A percentile compares a stretch with the other conserved stretches of the same genome.
These are phyloP conservation scores for Byssochlamys sp. DNA, from an alignment of 2,329 filamentous ascomycete species.

Conservation along the genomic window DNA sequence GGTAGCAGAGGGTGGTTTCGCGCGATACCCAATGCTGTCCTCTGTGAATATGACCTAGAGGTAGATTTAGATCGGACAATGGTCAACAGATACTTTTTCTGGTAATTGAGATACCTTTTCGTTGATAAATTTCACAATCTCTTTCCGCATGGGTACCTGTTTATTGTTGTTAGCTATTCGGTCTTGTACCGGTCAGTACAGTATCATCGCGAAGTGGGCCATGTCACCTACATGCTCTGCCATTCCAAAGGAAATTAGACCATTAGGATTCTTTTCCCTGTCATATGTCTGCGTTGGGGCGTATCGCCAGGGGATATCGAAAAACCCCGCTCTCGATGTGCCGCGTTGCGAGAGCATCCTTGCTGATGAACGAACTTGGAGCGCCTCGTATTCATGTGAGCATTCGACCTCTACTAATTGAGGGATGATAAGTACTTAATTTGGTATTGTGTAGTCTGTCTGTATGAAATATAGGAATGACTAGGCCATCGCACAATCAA, in stretches of 20 bases:
- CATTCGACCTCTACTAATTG: no score
- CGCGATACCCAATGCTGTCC: conserved; percentile 33
- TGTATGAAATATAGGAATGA: no score
- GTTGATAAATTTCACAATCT: conserved; percentile 31
- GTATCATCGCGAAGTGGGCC: not conserved
- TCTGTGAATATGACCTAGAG: conserved; percentile 21
- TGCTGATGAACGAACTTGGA: not conserved
- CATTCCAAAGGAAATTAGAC: conserved; percentile 26
- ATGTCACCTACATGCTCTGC: conserved; percentile 24
- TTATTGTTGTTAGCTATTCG: not conserved
- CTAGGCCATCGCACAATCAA: no score
- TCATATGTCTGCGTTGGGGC: conserved; percentile 17
- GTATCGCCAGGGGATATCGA: conserved; percentile 19
- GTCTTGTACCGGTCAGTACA: not conserved
- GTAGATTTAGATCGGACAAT: not conserved
- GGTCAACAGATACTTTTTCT: not conserved
- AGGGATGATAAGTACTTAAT: no score
- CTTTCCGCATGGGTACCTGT: conserved; percentile 28
- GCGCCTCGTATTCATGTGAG: not conserved
- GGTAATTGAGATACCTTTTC: conserved; percentile 18
- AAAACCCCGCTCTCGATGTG: conserved; percentile 12
- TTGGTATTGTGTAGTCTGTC: no score
- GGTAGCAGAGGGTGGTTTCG: conserved; percentile 27
- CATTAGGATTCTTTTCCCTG: conserved; percentile 19
- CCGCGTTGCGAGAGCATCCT: conserved; percentile 21